Evolutionary conservation across 371 early-diverging fungal genomes (phyloP).

Genomic region (Mortierella sp.): DNA sequence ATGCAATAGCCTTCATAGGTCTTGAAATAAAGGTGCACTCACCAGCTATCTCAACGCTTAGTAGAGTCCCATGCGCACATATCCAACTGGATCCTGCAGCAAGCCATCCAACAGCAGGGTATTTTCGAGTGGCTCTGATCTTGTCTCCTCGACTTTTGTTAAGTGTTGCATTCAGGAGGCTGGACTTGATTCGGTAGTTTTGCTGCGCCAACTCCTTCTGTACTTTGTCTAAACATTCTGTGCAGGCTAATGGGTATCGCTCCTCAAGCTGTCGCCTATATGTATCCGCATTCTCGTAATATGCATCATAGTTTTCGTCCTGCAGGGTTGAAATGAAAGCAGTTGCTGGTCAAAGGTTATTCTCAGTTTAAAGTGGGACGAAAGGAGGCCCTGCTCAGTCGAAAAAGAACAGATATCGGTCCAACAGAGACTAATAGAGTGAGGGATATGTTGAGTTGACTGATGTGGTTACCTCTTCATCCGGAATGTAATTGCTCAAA

Average conservation of each 20-base stretch:
- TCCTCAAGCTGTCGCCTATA: slow-evolving; percentile 44
- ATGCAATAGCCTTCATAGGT: neutral
- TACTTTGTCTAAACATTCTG: slow-evolving; percentile 39
- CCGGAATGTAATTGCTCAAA: slow-evolving; percentile 51
- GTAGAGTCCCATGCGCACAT: slow-evolving; percentile 11
- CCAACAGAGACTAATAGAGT: neutral
- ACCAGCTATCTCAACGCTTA: slow-evolving; percentile 20
- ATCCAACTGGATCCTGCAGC: slow-evolving; percentile 29
- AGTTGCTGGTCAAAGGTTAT: neutral
- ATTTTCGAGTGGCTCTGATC: slow-evolving; percentile 34
- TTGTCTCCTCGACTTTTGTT: slow-evolving; percentile 39
- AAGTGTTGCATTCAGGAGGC: slow-evolving; percentile 35
- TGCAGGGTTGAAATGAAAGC: neutral
- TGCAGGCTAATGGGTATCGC: slow-evolving; percentile 49
- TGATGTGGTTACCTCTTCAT: slow-evolving; percentile 41
- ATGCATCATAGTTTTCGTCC: slow-evolving; percentile 45
- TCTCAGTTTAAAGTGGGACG: too few relatives aligned
- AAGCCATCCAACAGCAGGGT: slow-evolving; percentile 30
- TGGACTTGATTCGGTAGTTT: slow-evolving; percentile 36
- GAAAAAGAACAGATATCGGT: neutral
- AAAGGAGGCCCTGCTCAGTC: neutral
- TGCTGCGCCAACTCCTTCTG: slow-evolving; percentile 30
- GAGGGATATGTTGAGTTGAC: neutral
- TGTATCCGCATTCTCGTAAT: slow-evolving; percentile 36
- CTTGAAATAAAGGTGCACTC: neutral